These are phyloP conservation scores for Boletus chippewaensis DNA, from an alignment of 1,284 basidiomycete species.

Conservation along the genomic window DNA sequence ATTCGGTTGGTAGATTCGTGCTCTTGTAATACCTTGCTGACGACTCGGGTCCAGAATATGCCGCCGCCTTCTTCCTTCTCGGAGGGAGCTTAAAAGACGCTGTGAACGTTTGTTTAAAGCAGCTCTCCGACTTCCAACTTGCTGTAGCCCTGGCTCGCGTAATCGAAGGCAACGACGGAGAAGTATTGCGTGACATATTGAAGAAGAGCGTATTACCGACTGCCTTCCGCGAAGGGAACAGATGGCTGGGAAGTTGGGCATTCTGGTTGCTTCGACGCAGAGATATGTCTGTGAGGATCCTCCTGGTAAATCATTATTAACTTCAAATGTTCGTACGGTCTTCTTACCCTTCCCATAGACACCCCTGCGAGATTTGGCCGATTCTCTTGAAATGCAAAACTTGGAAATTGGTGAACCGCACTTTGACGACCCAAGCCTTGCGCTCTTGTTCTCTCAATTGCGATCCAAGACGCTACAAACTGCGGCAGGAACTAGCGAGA, in stretches of 20 bases:
- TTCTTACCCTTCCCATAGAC: slow-evolving; percentile 43
- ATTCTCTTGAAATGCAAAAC: slow-evolving; percentile 47
- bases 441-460: slow-evolving; percentile 85
- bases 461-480: slow-evolving; percentile 86
- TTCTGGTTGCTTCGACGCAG: slow-evolving; percentile 86
- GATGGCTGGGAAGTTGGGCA: slow-evolving; percentile 96
- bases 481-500: slow-evolving; percentile 85
- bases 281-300: slow-evolving; percentile 79
- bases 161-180: slow-evolving; percentile 78
- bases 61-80: slow-evolving; percentile 95
- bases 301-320: slow-evolving; percentile 51
- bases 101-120: slow-evolving; percentile 84
- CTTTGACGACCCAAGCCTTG: slow-evolving; percentile 88
- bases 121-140: slow-evolving; percentile 85
- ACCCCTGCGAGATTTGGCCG: slow-evolving; percentile 66
- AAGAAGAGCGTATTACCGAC: slow-evolving; percentile 72
- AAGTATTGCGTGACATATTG: slow-evolving; percentile 67
- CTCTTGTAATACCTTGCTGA: slow-evolving; percentile 3
- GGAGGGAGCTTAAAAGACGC: slow-evolving; percentile 88
- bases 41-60: slow-evolving; percentile 62
- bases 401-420: slow-evolving; percentile 74
- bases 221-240: slow-evolving; percentile 81
- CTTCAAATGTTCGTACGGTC: background rate
- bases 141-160: slow-evolving; percentile 84
- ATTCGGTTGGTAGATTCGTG: slow-evolving; percentile 59